Percentiles rank a stretch among this genome's conserved stretches.
Evolutionary conservation across 257 asterid genomes (phyloP).

Genomic region (Mentha longifolia): DNA sequence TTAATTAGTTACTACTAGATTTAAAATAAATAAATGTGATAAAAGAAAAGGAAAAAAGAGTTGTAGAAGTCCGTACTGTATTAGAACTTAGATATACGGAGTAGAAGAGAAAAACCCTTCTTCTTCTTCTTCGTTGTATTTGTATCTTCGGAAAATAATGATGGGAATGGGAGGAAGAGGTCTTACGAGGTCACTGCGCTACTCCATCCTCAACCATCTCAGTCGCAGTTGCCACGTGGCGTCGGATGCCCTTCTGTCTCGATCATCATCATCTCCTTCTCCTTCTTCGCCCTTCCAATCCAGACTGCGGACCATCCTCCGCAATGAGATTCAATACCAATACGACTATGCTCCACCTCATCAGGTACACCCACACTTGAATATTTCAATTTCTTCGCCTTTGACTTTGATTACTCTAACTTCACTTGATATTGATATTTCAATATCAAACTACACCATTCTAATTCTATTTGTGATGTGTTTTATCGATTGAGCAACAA

Average conservation of each 20-base stretch:
- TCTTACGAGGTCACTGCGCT: conserved; percentile 32
- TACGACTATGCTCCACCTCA: conserved; percentile 50
- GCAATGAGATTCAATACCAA: conserved; percentile 48
- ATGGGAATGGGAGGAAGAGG: conserved; percentile 14
- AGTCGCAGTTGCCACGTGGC: conserved; percentile 5
- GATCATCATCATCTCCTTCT: conserved; percentile 15
- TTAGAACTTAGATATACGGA: too few relatives aligned
- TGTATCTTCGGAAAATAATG: background rate
- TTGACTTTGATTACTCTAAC: too few relatives aligned
- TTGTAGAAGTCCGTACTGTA: too few relatives aligned
- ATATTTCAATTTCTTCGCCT: too few relatives aligned
- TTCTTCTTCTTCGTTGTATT: too few relatives aligned
- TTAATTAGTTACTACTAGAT: too few relatives aligned
- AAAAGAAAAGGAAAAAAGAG: too few relatives aligned
- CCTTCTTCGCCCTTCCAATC: conserved; percentile 37
- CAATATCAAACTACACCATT: too few relatives aligned
- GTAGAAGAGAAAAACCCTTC: background rate
- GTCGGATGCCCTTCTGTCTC: conserved; percentile 22
- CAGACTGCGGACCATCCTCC: conserved; percentile 40
- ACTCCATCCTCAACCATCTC: conserved; percentile 18
- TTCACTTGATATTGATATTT: too few relatives aligned
- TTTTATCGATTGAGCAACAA: too few relatives aligned
- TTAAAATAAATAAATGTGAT: too few relatives aligned
- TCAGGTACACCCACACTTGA: conserved; percentile 39
- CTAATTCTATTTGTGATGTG: too few relatives aligned